phyloP scores from a whole-genome alignment of 192 early-diverging fungal species.

The Kickxella alabastrina region DNA sequence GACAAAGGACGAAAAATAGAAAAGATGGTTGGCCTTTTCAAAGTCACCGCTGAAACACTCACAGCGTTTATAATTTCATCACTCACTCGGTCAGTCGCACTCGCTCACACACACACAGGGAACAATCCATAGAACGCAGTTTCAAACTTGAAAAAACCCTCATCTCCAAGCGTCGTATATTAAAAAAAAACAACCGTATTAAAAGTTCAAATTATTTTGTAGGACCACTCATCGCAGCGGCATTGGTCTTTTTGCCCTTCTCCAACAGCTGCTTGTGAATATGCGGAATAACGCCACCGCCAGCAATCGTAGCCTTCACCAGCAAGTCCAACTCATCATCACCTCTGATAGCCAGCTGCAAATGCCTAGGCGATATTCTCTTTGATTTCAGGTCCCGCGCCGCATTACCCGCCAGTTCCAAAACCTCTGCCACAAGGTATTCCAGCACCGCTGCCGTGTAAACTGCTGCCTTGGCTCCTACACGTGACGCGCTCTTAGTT shows the following conservation, averaged over 20 bases:
- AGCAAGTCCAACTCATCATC: slow-evolving; percentile 88
- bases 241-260: slow-evolving; percentile 51
- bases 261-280: slow-evolving; percentile 53
- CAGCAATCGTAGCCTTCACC: slow-evolving; percentile 86
- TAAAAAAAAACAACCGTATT: neutral
- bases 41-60: neutral
- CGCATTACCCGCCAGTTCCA: slow-evolving; percentile 91
- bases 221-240: no score
- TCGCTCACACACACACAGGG: no score
- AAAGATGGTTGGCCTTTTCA: no score
- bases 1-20: neutral
- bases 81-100: no score
- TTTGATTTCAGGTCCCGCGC: slow-evolving; percentile 88
- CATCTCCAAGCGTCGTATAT: no score
- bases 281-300: slow-evolving; percentile 76
- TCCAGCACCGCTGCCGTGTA: slow-evolving; percentile 90
- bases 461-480: slow-evolving; percentile 86
- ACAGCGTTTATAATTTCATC: no score
- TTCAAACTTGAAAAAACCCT: no score
- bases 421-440: slow-evolving; percentile 89
- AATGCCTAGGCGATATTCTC: slow-evolving; percentile 83
- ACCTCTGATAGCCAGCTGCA: slow-evolving; percentile 88
- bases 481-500: slow-evolving; percentile 74
- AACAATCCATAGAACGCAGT: no score
- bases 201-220: slow-evolving; percentile 9